These are phyloP conservation scores for Fomitiporia mediterranea DNA, from an alignment of 1,284 basidiomycete species.

Conservation along the genomic window DNA sequence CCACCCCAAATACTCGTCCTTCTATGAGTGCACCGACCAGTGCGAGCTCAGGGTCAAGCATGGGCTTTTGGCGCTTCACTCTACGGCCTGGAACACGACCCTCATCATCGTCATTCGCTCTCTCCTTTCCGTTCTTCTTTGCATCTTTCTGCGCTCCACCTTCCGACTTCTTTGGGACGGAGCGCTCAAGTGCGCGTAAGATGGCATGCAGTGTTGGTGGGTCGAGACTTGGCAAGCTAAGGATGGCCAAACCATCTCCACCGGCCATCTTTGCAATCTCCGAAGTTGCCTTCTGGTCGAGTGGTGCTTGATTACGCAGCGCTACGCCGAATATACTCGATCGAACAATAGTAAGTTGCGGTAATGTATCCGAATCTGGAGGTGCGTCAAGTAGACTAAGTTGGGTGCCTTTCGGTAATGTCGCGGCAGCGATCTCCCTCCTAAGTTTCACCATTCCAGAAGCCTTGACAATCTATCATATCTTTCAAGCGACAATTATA, in stretches of 20 bases:
- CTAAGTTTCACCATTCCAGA: conserved; percentile 60
- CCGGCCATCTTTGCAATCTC: conserved; percentile 48
- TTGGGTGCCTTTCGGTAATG: conserved; percentile 38
- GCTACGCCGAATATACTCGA: conserved; percentile 71
- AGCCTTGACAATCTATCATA: conserved; percentile 64
- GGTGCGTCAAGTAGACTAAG: conserved; percentile 27
- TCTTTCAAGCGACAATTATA: too few relatives aligned
- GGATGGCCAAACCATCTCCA: conserved; percentile 57
- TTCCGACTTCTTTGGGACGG: conserved; percentile 53
- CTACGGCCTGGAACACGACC: conserved; percentile 61
- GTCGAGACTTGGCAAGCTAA: conserved; percentile 62
- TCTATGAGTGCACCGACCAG: conserved; percentile 76
- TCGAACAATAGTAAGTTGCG: conserved; percentile 54
- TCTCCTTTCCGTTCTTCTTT: conserved; percentile 43
- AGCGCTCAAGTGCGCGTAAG: conserved; percentile 62
- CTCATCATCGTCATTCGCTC: conserved; percentile 55
- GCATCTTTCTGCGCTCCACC: conserved; percentile 40
- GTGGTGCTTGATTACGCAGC: conserved; percentile 51
- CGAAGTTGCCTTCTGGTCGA: conserved; percentile 44
- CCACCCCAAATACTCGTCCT: conserved; percentile 57
- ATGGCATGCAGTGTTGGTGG: conserved; percentile 66
- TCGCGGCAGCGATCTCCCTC: conserved; percentile 54
- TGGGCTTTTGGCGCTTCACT: conserved; percentile 49
- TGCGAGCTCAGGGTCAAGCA: conserved; percentile 55
- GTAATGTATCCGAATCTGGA: conserved; percentile 34